Conservation (phyloP, 148 eudicot species). For the Talinum fruticosum region DNA sequence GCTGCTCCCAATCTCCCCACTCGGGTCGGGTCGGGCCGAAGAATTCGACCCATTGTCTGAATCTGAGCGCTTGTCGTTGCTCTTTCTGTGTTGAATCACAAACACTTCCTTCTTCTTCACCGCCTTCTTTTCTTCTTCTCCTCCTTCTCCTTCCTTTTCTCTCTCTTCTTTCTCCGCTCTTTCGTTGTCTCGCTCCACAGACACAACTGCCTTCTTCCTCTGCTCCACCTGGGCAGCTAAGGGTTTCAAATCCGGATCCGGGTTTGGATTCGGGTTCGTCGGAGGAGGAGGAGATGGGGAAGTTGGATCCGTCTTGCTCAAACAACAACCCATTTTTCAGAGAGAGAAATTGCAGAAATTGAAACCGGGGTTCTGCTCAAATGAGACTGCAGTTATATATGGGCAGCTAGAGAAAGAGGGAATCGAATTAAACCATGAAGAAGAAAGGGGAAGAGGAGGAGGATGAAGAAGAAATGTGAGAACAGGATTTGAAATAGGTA, state of each 20-base stretch:
- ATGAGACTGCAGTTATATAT: neutral
- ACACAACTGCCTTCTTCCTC: neutral
- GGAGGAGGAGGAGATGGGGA: constrained; percentile 7
- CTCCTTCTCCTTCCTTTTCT: constrained; percentile 16
- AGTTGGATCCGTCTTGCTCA: constrained; percentile 60
- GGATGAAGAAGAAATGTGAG: constrained; percentile 4
- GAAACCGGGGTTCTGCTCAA: neutral
- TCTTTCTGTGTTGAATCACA: constrained; percentile 59
- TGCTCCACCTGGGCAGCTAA: constrained; percentile 31
- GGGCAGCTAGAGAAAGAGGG: neutral
- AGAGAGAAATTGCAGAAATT: neutral
- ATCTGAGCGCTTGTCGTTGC: constrained; percentile 45
- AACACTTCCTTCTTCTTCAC: constrained; percentile 54
- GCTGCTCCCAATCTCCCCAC: constrained; percentile 16
- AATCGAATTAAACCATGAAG: constrained; percentile 9
- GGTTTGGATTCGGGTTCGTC: constrained; percentile 1
- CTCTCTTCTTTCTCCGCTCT: neutral
- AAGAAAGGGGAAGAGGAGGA: neutral
- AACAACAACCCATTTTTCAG: constrained; percentile 70
- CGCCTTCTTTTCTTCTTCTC: neutral
- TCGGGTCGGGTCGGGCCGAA: constrained; percentile 4
- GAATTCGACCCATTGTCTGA: constrained; percentile 22
- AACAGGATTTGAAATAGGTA: constrained; percentile 16
- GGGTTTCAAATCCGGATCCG: neutral
- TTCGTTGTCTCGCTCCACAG: neutral